Conservation (phyloP, 192 early-diverging fungal genomes). For the Coemansia brasiliensis region DNA sequence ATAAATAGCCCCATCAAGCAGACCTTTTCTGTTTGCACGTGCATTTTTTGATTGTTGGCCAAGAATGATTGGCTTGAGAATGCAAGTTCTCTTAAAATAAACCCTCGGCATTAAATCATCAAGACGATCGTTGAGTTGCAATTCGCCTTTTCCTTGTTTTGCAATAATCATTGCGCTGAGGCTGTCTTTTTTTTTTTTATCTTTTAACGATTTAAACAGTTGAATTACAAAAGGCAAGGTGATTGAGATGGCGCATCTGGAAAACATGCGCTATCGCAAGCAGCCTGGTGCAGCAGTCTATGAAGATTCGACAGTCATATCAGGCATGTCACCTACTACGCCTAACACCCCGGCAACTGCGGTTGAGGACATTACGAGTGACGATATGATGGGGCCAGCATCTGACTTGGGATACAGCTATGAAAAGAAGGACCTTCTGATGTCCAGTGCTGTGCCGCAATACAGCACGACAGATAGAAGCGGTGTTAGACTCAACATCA, state of each 20-base stretch:
- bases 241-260: conserved; percentile 49
- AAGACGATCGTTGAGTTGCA: no score
- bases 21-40: neutral
- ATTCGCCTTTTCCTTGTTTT: no score
- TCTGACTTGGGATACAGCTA: conserved; percentile 44
- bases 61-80: neutral
- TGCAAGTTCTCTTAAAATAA: no score
- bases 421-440: conserved; percentile 53
- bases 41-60: neutral
- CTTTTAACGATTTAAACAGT: no score
- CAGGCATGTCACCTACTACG: conserved; percentile 37
- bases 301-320: conserved; percentile 51
- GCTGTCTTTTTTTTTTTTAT: no score
- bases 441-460: conserved; percentile 6
- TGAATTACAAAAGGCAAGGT: neutral
- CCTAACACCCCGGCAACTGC: conserved; percentile 25
- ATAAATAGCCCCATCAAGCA: no score
- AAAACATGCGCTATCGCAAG: conserved; percentile 56
- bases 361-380: conserved; percentile 14
- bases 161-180: no score
- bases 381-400: conserved; percentile 12
- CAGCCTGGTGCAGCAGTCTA: conserved; percentile 52
- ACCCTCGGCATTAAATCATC: no score
- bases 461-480: conserved; percentile 20
- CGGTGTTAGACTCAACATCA: conserved; percentile 28